Percentiles rank a stretch among this genome's conserved stretches.
phyloP scores from a whole-genome alignment of 106 monocot genomes.

The Dendrobium nobile region DNA sequence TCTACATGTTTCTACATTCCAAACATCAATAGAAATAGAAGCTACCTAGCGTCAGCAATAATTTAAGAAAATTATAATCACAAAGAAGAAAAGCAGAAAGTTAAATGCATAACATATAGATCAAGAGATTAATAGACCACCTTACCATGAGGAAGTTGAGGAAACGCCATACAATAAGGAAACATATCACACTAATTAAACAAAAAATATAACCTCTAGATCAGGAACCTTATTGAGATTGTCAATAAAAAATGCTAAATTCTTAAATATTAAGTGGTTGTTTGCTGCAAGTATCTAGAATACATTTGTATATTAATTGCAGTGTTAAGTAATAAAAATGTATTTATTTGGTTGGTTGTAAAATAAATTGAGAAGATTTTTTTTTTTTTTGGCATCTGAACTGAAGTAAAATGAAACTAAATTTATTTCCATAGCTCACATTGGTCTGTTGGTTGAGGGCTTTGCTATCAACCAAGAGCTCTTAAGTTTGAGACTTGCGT shows the following conservation, averaged over 20 bases:
- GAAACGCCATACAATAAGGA: not conserved
- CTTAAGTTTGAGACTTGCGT: no score
- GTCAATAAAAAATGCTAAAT: not conserved
- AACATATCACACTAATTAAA: not conserved
- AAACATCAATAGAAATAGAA: not conserved
- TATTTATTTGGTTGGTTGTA: not conserved
- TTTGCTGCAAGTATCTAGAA: not conserved
- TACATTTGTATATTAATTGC: not conserved
- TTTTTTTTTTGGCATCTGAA: no score
- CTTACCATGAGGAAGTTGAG: not conserved
- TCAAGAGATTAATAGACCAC: not conserved
- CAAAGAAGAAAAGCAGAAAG: not conserved
- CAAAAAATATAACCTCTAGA: not conserved
- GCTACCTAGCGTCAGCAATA: not conserved
- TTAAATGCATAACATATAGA: conserved; percentile 1
- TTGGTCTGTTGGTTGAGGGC: no score
- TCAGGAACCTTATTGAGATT: not conserved
- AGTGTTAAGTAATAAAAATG: not conserved
- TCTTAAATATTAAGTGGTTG: not conserved
- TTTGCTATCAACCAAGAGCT: no score
- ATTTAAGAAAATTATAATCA: not conserved
- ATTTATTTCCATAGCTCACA: no score
- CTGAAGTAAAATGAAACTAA: no score
- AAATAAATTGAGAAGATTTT: no score
- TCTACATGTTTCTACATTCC: not conserved